Evolutionary conservation across 345 rosid genomes (phyloP), one percentile per base, ranked within the genome.

Genomic region (Anastatica hierochuntica): DNA sequence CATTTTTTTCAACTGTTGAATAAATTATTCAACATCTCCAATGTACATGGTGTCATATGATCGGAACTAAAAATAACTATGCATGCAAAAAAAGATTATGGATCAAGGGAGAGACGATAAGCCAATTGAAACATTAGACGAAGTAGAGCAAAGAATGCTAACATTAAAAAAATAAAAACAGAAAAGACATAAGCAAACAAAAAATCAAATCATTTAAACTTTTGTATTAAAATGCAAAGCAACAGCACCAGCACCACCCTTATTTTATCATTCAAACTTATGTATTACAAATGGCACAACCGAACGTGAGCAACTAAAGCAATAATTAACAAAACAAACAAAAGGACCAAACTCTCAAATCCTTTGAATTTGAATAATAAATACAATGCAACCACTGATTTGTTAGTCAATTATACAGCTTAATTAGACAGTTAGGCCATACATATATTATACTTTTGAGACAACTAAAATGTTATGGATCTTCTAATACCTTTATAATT

Each of bases 361-460:
- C 53, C 60, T 43, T 58, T 66, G 49, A 36, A 58, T 37, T 37
- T 55, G 56, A 29, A 14, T 8, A 6, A 36, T 23, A 40, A 20
- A 50, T 14, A 17, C 30, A 49, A 14, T 58, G 41, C 53, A 50
- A 21, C 24, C 33, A 20, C 40, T 33, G 41, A 33, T 27, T 43
- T 35, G 48, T 19, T 58, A 66, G 59, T 55, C 49, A 40, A 49
- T 31, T 46, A 63, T 31, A 47, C 37, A 55, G 15, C 52, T 63
- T 18, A 41, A 20, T 53, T 30, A n/a, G 35, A 13, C 48, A 34
- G 44, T 58, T 51, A 58, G 65, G 39, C 55, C 43, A 30, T 31
- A 10, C 15, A 30, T 2, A 43, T 10, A 10, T 36, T 29, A 19
- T 35, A 36, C 35, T 13, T 36, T 27, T 21, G 5, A 58, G 54